Evolutionary conservation across 108 stramenopile genomes (phyloP).

Genomic region (Nannochloropsis granulata): DNA sequence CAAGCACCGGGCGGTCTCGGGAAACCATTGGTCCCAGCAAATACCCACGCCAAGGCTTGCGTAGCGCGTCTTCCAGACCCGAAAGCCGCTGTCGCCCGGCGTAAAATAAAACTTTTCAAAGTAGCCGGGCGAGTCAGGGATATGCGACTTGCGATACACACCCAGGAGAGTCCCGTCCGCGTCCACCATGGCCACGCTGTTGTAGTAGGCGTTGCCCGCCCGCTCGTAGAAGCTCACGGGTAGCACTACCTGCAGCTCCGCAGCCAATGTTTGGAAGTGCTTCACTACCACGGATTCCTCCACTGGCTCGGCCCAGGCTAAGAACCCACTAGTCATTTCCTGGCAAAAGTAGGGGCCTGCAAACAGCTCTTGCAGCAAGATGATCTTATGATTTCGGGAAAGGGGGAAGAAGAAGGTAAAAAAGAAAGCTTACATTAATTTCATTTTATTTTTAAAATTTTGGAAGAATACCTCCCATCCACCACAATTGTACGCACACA

Average conservation of each 20-base stretch:
- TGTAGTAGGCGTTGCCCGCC: neutral
- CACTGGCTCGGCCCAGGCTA: neutral
- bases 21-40: no score
- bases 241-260: neutral
- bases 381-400: neutral
- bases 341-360: neutral
- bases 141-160: slow-evolving; percentile 39
- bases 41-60: no score
- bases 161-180: slow-evolving; percentile 45
- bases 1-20: no score
- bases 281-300: neutral
- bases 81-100: slow-evolving; percentile 54
- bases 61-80: slow-evolving; percentile 24
- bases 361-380: neutral
- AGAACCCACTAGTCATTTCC: neutral
- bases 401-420: no score
- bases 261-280: neutral
- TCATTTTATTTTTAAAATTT: no score
- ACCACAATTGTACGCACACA: no score
- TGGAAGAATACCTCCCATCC: no score
- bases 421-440: no score
- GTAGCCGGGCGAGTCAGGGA: slow-evolving; percentile 52
- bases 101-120: slow-evolving; percentile 58
- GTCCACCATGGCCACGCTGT: slow-evolving; percentile 32
- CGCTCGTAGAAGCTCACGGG: slow-evolving; percentile 10